A percentile compares a stretch with the other conserved stretches of the same genome.
These are phyloP conservation scores for Aspergillus coremiiformis DNA, from an alignment of 495 filamentous ascomycete genomes.

Conservation along the genomic window DNA sequence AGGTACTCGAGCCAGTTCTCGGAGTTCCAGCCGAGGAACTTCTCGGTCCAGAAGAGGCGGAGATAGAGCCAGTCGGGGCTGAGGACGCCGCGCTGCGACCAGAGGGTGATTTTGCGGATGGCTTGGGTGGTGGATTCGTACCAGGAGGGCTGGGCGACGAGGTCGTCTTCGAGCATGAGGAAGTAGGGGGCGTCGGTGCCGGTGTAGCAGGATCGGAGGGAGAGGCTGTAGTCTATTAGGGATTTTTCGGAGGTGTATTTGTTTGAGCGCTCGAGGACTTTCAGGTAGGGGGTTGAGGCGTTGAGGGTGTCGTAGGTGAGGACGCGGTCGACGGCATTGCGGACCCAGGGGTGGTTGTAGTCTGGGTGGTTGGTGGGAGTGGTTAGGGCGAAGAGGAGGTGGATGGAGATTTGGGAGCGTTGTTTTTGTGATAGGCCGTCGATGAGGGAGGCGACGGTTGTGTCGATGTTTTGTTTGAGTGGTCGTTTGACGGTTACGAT, in stretches of 20 bases:
- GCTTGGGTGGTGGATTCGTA: slow-evolving; percentile 37
- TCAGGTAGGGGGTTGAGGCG: neutral
- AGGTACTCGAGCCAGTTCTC: slow-evolving; percentile 43
- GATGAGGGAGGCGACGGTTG: slow-evolving; percentile 45
- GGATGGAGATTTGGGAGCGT: slow-evolving; percentile 39
- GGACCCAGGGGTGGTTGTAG: slow-evolving; percentile 43
- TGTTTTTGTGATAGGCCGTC: slow-evolving; percentile 41
- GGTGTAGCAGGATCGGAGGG: slow-evolving; percentile 40
- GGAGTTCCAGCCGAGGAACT: slow-evolving; percentile 48
- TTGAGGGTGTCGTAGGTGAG: slow-evolving; percentile 16
- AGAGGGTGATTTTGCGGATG: slow-evolving; percentile 27
- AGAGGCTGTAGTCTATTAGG: slow-evolving; percentile 43
- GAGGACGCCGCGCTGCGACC: slow-evolving; percentile 16
- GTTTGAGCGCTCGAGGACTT: neutral
- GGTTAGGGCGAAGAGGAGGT: slow-evolving; percentile 46
- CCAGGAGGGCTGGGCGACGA: slow-evolving; percentile 45
- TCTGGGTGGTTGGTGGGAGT: slow-evolving; percentile 42
- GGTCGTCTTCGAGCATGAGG: slow-evolving; percentile 50
- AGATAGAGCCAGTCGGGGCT: slow-evolving; percentile 41
- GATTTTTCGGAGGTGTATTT: slow-evolving; percentile 29
- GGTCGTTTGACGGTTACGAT: slow-evolving; percentile 31
- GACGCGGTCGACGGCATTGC: slow-evolving; percentile 24
- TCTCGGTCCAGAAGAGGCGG: slow-evolving; percentile 52
- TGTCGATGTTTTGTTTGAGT: slow-evolving; percentile 37
- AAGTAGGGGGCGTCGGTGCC: slow-evolving; percentile 36